Evolutionary conservation across 2,329 filamentous ascomycete species (phyloP).

Genomic region (Diplodia mutila): DNA sequence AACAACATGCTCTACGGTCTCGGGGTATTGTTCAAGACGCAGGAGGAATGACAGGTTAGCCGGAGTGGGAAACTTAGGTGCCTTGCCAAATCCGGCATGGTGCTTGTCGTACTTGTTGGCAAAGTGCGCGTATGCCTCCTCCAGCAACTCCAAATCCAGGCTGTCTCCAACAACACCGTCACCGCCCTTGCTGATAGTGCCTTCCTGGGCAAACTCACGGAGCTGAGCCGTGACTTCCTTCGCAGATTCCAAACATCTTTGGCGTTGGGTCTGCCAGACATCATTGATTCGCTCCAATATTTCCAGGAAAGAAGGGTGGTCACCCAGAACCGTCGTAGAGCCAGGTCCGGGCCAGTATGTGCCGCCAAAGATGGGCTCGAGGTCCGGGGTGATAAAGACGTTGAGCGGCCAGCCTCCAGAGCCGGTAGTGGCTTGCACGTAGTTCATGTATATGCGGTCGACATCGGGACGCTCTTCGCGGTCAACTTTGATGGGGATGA

Average conservation of each 20-base stretch:
- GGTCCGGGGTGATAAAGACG: constrained; percentile 90
- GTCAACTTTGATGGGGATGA: constrained; percentile 91
- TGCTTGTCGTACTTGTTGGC: constrained; percentile 76
- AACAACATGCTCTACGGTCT: constrained; percentile 81
- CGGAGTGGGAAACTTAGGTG: constrained; percentile 89
- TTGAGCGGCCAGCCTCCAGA: constrained; percentile 94
- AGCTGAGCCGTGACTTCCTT: constrained; percentile 80
- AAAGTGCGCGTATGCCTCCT: constrained; percentile 85
- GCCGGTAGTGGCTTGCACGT: constrained; percentile 89
- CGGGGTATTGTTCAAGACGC: constrained; percentile 71
- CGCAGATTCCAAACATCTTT: constrained; percentile 80
- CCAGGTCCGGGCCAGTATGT: constrained; percentile 92
- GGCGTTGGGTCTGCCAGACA: constrained; percentile 81
- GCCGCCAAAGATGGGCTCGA: constrained; percentile 93
- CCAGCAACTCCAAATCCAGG: constrained; percentile 85
- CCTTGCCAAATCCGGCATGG: constrained; percentile 74
- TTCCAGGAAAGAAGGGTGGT: constrained; percentile 76
- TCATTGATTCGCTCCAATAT: constrained; percentile 77
- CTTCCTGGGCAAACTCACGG: constrained; percentile 85
- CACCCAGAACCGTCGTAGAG: constrained; percentile 51
- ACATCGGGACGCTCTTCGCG: constrained; percentile 92
- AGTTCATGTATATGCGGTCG: constrained; percentile 98
- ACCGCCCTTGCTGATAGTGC: constrained; percentile 60
- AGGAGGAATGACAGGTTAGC: constrained; percentile 83
- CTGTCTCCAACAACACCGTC: constrained; percentile 60